Base-by-base conservation (phyloP, 805 yeast species). In the Candida multigemmis region DNA sequence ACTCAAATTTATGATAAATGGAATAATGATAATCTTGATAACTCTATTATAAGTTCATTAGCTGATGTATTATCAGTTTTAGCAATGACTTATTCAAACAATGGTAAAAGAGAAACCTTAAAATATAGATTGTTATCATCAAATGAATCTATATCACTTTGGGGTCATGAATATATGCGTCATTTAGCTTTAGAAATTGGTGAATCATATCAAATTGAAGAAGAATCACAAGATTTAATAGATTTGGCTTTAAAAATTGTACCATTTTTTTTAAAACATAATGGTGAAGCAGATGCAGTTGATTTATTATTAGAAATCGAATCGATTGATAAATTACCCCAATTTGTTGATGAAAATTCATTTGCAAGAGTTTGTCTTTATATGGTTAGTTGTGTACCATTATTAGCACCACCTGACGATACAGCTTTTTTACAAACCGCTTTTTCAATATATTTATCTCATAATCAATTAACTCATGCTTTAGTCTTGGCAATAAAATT, bases 81-180 rank as follows among this genome's bases (percentile, higher is more conserved):
- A 42, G 95, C 94, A 21, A 89, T 87, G 94, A 87, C 97, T 4
- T 83, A 82, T 50, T 76, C 93, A 3, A 87, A 81, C 36, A 77
- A 74, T 26, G 85, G 83, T 33, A 73, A 76, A 36, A 71, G 80
- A 28, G 94, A 85, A 36, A 76, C 87, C 11, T 66, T 87, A 32
- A 77, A 75, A 46, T 91, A 74, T 57, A 73, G 97, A 47, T 65
- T 91, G 41, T 46, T 62, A 33, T 51, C 68, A 16, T 55, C 63
- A 8, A 68, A 62, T 25, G 65, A 62, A 17, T 68, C 74, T 26
- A 69, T 82, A 35, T 77, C 77, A 27, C 81, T 77, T 44, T 91
- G 98, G 99, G 99, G 98, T 23, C 97, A 91, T 52, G 99, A 91
- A 57, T 91, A 91, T 52, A 74, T 89, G 45, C 86, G 98, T 49